Base-by-base conservation (phyloP, 129 eudicot species). In the Escallonia herrerae region DNA sequence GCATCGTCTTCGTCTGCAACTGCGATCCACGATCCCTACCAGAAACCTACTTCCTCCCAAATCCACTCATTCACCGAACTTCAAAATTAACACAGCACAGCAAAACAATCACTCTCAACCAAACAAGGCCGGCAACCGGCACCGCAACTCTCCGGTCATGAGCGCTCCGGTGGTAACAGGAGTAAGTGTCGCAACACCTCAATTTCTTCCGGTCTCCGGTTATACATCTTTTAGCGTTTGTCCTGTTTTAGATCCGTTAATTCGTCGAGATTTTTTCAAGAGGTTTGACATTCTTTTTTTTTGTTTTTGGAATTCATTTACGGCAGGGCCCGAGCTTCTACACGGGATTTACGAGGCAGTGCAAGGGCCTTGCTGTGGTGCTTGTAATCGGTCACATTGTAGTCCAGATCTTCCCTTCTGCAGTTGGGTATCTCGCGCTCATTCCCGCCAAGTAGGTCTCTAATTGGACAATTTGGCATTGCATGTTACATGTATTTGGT, bases 371-470 rank as follows among this genome's bases (percentile, higher is more conserved):
- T 52, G 86, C 95, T n/a, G 98, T 80, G 8, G 95, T 93, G 39
- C 86, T 93, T 75, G 82, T 83, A 15, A 80, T 76, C 42, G 96
- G 91, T 43, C 84, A 93, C 95, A 76, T 86, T 93, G 87, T 84
- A 39, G 84, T 93, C 68, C 96, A 88, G 85, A 84, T 88, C 75
- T 49, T 86, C 43, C 98, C 98, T 63, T 76, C 85, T 14, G 73
- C 84, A 4, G 56, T 89, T 68, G 76, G 87, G 69, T 93, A 88
- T 74, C 81, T 88, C 50, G 98, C 98, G 6, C 91, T 93, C 39
- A 88, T 93, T 50, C 98, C 98, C 66, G 96, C 98, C 67, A 88
- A 89, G 98, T 87, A 74, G n/a, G n/a, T n/a, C n/a, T n/a, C n/a
- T n/a, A n/a, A n/a, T n/a, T n/a, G n/a, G n/a, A n/a, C n/a, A n/a